phyloP scores from a whole-genome alignment of 768 basidiomycete species.

The Grammothele lineata region DNA sequence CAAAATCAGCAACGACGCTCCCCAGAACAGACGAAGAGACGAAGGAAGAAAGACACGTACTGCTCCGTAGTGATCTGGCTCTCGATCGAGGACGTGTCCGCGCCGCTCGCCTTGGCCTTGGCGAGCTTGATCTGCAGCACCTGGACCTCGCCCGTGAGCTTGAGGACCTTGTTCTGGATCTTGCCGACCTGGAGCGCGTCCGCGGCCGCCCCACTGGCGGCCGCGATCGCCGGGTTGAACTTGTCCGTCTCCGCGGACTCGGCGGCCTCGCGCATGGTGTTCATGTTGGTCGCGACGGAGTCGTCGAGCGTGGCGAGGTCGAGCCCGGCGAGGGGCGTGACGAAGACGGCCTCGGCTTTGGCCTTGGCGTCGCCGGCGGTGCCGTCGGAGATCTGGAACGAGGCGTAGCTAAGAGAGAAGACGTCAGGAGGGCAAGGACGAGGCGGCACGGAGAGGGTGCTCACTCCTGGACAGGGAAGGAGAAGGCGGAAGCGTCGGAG shows the following conservation, averaged over 20 bases:
- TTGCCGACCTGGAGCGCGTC: conserved; percentile 34
- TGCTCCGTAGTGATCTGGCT: conserved; percentile 25
- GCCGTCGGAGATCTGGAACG: conserved; percentile 38
- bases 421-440: neutral
- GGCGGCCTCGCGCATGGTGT: conserved; percentile 34
- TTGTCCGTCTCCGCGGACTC: conserved; percentile 33
- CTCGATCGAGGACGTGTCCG: conserved; percentile 27
- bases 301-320: conserved; percentile 33
- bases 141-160: conserved; percentile 36
- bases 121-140: conserved; percentile 35
- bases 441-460: neutral
- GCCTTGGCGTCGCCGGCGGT: conserved; percentile 32
- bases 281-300: conserved; percentile 21
- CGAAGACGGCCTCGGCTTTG: conserved; percentile 35
- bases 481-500: conserved; percentile 2
- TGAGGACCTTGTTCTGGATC: conserved; percentile 43
- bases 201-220: conserved; percentile 28
- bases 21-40: neutral
- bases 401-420: conserved; percentile 25
- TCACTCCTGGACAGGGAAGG: conserved; percentile 12
- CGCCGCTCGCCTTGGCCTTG: conserved; percentile 30
- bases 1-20: neutral
- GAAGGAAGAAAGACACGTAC: too few relatives aligned
- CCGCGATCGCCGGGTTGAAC: conserved; percentile 33
- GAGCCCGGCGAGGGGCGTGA: conserved; percentile 28